These are phyloP conservation scores for Zygoascus ofunaensis DNA, from an alignment of 805 yeast genomes.

Conservation along the genomic window DNA sequence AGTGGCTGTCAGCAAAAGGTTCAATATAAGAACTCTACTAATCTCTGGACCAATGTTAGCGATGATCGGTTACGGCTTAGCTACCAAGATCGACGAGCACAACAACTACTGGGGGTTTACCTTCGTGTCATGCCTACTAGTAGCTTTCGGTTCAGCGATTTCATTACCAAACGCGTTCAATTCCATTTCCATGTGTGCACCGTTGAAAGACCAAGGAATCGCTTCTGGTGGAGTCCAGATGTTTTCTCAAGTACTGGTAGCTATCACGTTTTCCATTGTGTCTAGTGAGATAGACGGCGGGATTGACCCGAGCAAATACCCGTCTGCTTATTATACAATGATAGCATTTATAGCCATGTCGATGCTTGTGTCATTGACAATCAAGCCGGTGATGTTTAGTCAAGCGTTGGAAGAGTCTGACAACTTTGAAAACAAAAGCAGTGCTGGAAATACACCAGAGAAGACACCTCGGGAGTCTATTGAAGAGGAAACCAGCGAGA, in stretches of 20 bases:
- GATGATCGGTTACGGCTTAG: slow-evolving; percentile 20
- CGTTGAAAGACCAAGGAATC: slow-evolving; percentile 33
- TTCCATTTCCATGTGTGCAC: slow-evolving; percentile 28
- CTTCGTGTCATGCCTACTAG: slow-evolving; percentile 21
- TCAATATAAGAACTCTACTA: neutral
- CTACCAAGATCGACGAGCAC: slow-evolving; percentile 18
- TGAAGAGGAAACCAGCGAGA: too few relatives aligned
- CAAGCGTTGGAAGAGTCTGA: too few relatives aligned
- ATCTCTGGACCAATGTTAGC: slow-evolving; percentile 13
- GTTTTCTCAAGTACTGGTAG: slow-evolving; percentile 29
- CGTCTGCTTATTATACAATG: slow-evolving; percentile 12
- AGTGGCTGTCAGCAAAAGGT: slow-evolving; percentile 16
- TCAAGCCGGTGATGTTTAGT: too few relatives aligned
- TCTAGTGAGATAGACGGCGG: slow-evolving; percentile 14
- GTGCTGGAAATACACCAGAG: too few relatives aligned
- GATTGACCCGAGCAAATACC: slow-evolving; percentile 4
- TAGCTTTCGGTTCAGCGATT: slow-evolving; percentile 25
- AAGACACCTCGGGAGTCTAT: too few relatives aligned
- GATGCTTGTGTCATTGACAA: neutral
- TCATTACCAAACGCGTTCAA: slow-evolving; percentile 31
- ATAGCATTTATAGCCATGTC: slow-evolving; percentile 9
- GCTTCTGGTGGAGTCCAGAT: slow-evolving; percentile 33
- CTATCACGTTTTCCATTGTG: slow-evolving; percentile 26
- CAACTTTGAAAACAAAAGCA: too few relatives aligned
- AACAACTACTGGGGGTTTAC: slow-evolving; percentile 27